Base-by-base conservation (phyloP, 164 flowering plant species). In the Tetrastigma voinierianum region DNA sequence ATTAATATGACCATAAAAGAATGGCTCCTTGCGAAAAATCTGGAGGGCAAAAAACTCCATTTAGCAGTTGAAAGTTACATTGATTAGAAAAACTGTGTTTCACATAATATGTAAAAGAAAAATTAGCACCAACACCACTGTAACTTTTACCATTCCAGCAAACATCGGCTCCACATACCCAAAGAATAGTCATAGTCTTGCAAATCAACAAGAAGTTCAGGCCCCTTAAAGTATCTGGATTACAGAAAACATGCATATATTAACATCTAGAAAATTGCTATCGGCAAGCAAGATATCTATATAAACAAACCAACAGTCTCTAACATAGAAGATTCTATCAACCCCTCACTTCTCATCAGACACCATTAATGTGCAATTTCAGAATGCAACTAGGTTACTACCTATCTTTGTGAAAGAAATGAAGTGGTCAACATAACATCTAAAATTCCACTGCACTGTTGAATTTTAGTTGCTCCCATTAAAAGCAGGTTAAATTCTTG, bases 1-100 rank as follows among this genome's bases (percentile, higher is more conserved):
- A 68, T 91, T 91, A 74, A 87, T 95, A 75, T 84, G 95, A 25
- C 95, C 97, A 83, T 87, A 89, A 69, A 91, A 91, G 77, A 91
- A 91, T 21, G 90, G 91, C 69, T 91, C 95, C 80, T 90, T 89
- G 20, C 89, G 88, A 72, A 88, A 90, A 51, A 90, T 89, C 96
- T 90, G 80, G 72, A 69, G 10, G 63, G 51, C 18, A 20, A 46
- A 6, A 44, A 17, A 64, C 20, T 55, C 48, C 13, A 19, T 32
- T 32, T 4, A 32, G 40, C 6, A 32, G 40, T 32, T 32, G 40
- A 32, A 32, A 32, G 40, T 32, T 32, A 32, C 40, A 32, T 32
- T 32, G 40, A 32, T 32, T 3, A 32, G 40, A 32, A 4, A 32
- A 32, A 32, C 40, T 32, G 40, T 7, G 6, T 20, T 44, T 12